Evolutionary conservation across 257 asterid genomes (phyloP).

Genomic region (Solanum tarapatanum): DNA sequence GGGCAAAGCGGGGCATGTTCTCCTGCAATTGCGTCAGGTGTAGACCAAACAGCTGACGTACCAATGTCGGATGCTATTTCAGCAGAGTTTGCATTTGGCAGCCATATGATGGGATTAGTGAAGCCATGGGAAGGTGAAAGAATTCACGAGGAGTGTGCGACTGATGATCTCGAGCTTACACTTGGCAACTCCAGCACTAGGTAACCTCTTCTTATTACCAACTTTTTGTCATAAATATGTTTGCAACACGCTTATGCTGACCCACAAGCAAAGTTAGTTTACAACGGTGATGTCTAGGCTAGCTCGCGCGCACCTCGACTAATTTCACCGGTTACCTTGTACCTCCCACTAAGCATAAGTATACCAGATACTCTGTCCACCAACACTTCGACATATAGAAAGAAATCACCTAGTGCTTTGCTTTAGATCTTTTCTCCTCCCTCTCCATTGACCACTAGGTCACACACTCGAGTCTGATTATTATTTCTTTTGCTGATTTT

Average conservation of each 20-base stretch:
- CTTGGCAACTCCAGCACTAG: conserved; percentile 82
- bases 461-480: background rate
- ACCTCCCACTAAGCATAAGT: background rate
- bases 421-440: background rate
- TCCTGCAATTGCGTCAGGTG: conserved; percentile 59
- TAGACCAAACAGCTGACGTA: conserved; percentile 67
- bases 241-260: background rate
- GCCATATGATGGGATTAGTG: conserved; percentile 55
- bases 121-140: conserved; percentile 98
- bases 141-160: conserved; percentile 83
- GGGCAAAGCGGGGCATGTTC: conserved; percentile 97
- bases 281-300: background rate
- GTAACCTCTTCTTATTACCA: conserved; percentile 16
- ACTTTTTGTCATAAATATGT: background rate
- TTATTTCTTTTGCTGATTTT: background rate
- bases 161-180: conserved; percentile 93
- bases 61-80: conserved; percentile 85
- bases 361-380: background rate
- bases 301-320: background rate
- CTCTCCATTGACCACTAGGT: background rate
- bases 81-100: conserved; percentile 89
- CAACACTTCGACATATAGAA: background rate
- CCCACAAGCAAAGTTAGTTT: background rate
- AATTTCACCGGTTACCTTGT: background rate
- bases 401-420: background rate